These are phyloP conservation scores for Leccinum subgranulosum DNA, from an alignment of 768 basidiomycete species.

Conservation along the genomic window DNA sequence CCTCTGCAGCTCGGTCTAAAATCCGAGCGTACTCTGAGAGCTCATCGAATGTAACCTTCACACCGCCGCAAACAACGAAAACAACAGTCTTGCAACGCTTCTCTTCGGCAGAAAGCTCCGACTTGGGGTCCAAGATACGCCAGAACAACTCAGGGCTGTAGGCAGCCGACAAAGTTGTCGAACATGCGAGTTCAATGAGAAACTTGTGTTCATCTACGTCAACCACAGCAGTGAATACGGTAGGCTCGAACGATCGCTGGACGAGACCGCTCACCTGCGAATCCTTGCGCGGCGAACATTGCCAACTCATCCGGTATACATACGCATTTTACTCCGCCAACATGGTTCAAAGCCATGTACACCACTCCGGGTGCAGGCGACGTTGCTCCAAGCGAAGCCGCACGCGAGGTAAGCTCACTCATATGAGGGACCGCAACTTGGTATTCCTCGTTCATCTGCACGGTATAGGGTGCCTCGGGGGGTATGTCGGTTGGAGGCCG, in stretches of 20 bases:
- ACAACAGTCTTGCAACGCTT: constrained; percentile 20
- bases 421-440: constrained; percentile 58
- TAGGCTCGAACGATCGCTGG: background rate
- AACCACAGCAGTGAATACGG: background rate
- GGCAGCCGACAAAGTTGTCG: constrained; percentile 64
- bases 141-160: constrained; percentile 58
- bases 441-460: constrained; percentile 40
- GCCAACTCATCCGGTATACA: constrained; percentile 66
- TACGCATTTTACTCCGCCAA: constrained; percentile 54
- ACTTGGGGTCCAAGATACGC: constrained; percentile 27
- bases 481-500: constrained; percentile 27
- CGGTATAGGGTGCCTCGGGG: constrained; percentile 36
- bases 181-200: constrained; percentile 71
- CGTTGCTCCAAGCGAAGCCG: constrained; percentile 72
- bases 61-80: constrained; percentile 41
- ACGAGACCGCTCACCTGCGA: constrained; percentile 48
- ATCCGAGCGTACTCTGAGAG: constrained; percentile 44
- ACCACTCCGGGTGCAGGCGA: constrained; percentile 59
- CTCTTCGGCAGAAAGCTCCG: constrained; percentile 20
- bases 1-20: constrained; percentile 34
- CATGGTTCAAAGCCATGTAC: constrained; percentile 59
- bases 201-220: constrained; percentile 68
- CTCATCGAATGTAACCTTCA: constrained; percentile 60
- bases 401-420: constrained; percentile 54
- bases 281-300: constrained; percentile 55